Conservation (phyloP, 768 basidiomycete species). For the Tricholoma terreum region DNA sequence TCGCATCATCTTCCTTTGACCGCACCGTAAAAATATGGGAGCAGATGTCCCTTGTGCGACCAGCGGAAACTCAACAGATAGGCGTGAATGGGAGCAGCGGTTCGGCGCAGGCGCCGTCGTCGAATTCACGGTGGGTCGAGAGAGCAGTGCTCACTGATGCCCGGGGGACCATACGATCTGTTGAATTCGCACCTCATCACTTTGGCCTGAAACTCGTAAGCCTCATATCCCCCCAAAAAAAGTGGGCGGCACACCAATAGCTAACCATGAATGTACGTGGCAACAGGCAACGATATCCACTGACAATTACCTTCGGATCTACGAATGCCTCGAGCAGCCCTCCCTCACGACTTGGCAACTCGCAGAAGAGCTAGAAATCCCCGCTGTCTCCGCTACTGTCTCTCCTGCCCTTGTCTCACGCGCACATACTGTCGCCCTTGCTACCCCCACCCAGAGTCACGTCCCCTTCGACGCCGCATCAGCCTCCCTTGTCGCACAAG, state of each 20-base stretch:
- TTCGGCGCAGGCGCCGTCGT: conserved; percentile 12
- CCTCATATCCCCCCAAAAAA: conserved; percentile 3
- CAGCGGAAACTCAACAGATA: conserved; percentile 26
- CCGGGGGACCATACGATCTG: conserved; percentile 77
- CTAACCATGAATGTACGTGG: background rate
- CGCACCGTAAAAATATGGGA: conserved; percentile 94
- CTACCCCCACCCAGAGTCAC: conserved; percentile 69
- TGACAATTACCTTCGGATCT: conserved; percentile 84
- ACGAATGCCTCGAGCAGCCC: conserved; percentile 84
- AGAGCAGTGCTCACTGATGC: conserved; percentile 77
- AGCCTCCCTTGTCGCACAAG: conserved; percentile 61
- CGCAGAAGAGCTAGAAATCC: conserved; percentile 73
- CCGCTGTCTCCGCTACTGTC: conserved; percentile 44
- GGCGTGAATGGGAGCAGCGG: conserved; percentile 22
- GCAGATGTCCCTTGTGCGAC: conserved; percentile 39
- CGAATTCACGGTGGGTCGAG: conserved; percentile 64
- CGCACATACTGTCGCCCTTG: conserved; percentile 56
- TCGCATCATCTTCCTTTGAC: conserved; percentile 89
- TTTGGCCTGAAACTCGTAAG: conserved; percentile 87
- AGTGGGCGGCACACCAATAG: conserved; percentile 1
- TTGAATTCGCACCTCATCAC: conserved; percentile 85
- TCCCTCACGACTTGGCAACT: conserved; percentile 74
- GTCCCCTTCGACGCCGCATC: conserved; percentile 53
- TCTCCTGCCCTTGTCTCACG: conserved; percentile 40
- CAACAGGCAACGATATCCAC: conserved; percentile 84